Base-by-base conservation (phyloP, 345 rosid species). In the Hirschfeldia incana region DNA sequence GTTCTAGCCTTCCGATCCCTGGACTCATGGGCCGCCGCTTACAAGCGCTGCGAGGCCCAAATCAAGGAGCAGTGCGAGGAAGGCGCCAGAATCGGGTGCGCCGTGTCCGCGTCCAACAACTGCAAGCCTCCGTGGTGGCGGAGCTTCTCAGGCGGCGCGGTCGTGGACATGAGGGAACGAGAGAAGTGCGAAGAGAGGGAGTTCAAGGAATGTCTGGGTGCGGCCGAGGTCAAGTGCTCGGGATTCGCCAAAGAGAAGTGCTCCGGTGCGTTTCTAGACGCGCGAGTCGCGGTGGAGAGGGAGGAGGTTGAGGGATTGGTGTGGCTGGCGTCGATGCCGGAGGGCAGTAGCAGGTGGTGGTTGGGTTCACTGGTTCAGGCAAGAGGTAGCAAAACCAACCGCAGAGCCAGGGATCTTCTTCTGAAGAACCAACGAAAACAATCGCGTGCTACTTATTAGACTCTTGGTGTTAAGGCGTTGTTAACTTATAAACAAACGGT, bases 121-220 rank as follows among this genome's bases (percentile, higher is more conserved):
- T 95, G 99, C 75, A 87, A 87, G 80, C 90, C 89, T 6, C 87
- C 93, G 0, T 93, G 97, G 98, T 94, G 98, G 98, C 82, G 78
- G 27, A 61, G 70, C 60, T 77, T 85, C 3, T 21, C 21, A 21
- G 37, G 73, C 17, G 86, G 13, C 13, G 85, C 57, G 17, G 57
- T 30, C 58, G 69, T 17, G 87, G 67, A 88, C 60, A 80, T 86
- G 79, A 88, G 78, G 78, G 94, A 86, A 67, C 79, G 92, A 67
- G 98, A 90, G 67, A 84, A 33, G 49, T 91, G 97, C 82, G 98
- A 94, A 78, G 91, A 78, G 74, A 88, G 88, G 36, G 98, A 91
- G 68, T 88, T 91, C 88, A 83, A 85, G 71, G 84, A 69, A 2
- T 94, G 98, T 74, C 74, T 91, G 72, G 85, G 42, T 27, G 87